Base-by-base conservation (phyloP, 2,329 filamentous ascomycete genomes). In the Dothideomycetes sp. region DNA sequence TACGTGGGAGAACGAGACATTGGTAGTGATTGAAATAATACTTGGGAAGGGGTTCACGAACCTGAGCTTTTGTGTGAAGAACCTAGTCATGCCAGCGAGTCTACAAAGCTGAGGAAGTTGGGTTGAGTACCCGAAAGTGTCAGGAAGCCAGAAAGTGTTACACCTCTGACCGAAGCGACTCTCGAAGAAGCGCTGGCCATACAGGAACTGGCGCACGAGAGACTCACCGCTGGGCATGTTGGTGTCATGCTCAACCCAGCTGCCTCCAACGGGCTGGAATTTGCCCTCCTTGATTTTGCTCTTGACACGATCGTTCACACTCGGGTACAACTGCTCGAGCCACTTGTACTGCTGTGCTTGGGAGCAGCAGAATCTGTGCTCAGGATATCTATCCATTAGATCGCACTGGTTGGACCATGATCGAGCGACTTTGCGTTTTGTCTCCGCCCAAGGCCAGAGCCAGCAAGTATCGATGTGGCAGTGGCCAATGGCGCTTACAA, bases 381-480 rank as follows among this genome's bases (percentile, higher is more conserved):
- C 91, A 0, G 88, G 86, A 50, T 96, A 98, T 23, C 84, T 77
- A 46, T 98, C 91, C 73, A 98, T 86, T 53, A 98, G 68, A 55
- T 94, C 82, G 62, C 88, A 94, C 61, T 98, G 91, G 59, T 86
- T 96, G 1, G 86, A 89, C 91, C 91, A 98, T 8, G 88, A 95
- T 32, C 91, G 78, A 15, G 82, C 88, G 20, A 96, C 82, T 68
- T 98, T 98, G 55, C 91, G 83, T 66, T 93, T 95, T 0, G 91
- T 96, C 68, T 98, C 91, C 8, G 83, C 91, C 76, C 87, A 98
- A 0, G 91, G 91, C 91, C 91, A 98, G 24, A 98, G 71, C 91
- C 91, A 98, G 63, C 89, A 95, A 19, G 83, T 94, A 63, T 96
- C 91, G 51, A 98, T 98, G 62, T 98, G 91, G 53, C 91, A 98